phyloP scores from a whole-genome alignment of 2,329 filamentous ascomycete genomes.

The Arthrinium puccinioides region DNA sequence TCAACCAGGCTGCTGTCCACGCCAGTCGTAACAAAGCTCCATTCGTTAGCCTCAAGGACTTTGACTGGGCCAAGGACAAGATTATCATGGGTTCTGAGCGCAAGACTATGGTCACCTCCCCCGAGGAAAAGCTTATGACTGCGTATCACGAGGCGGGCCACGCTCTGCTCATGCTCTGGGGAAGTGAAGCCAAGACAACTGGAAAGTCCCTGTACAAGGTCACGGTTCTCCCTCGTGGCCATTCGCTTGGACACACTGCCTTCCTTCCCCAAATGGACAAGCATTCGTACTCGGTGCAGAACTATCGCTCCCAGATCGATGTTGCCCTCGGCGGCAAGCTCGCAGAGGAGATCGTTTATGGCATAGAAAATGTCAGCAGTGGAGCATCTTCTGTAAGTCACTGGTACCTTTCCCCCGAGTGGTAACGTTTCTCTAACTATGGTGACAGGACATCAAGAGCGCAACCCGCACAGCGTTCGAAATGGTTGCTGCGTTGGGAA shows the following conservation, averaged over 20 bases:
- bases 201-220: slow-evolving; percentile 87
- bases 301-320: slow-evolving; percentile 76
- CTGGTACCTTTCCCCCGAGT: background rate
- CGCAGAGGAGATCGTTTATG: slow-evolving; percentile 86
- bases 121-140: slow-evolving; percentile 93
- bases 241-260: slow-evolving; percentile 78
- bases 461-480: slow-evolving; percentile 78
- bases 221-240: slow-evolving; percentile 88
- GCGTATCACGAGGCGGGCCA: slow-evolving; percentile 96
- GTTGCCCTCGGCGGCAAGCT: slow-evolving; percentile 80
- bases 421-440: slow-evolving; percentile 17
- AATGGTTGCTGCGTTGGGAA: slow-evolving; percentile 85
- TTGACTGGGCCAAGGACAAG: slow-evolving; percentile 98
- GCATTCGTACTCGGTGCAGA: slow-evolving; percentile 77
- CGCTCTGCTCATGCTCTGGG: slow-evolving; percentile 77
- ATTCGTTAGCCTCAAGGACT: slow-evolving; percentile 69
- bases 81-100: slow-evolving; percentile 95
- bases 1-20: slow-evolving; percentile 91
- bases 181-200: slow-evolving; percentile 48
- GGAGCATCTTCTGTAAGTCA: slow-evolving; percentile 69
- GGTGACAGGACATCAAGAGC: slow-evolving; percentile 64
- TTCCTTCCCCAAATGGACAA: slow-evolving; percentile 88
- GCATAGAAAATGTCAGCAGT: slow-evolving; percentile 82
- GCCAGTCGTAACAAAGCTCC: slow-evolving; percentile 81
- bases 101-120: slow-evolving; percentile 79